phyloP scores from a whole-genome alignment of 2,329 filamentous ascomycete species.

The Cryphonectria parasitica region DNA sequence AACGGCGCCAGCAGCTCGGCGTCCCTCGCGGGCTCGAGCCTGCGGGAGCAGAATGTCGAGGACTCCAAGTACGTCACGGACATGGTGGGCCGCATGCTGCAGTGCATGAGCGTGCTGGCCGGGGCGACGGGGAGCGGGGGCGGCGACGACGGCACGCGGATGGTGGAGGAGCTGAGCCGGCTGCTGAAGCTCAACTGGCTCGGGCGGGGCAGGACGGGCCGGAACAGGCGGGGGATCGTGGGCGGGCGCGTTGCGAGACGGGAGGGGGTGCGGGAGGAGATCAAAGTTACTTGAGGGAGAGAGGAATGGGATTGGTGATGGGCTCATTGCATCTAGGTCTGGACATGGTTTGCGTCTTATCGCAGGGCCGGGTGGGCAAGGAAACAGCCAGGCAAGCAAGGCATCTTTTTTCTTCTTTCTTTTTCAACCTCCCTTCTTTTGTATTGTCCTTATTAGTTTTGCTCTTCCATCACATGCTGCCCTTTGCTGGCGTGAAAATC shows the following conservation, averaged over 20 bases:
- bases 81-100: slow-evolving; percentile 92
- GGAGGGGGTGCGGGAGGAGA: slow-evolving; percentile 18
- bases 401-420: not conserved
- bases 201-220: slow-evolving; percentile 82
- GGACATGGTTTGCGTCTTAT: not conserved
- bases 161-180: slow-evolving; percentile 81
- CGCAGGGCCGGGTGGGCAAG: no score
- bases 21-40: slow-evolving; percentile 37
- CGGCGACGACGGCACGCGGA: slow-evolving; percentile 73
- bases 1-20: slow-evolving; percentile 31
- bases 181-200: slow-evolving; percentile 97
- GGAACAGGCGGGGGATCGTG: slow-evolving; percentile 88
- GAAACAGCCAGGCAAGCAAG: not conserved
- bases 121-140: slow-evolving; percentile 57
- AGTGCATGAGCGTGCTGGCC: slow-evolving; percentile 91
- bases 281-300: not conserved
- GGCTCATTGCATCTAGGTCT: not conserved
- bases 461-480: not conserved
- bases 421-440: not conserved
- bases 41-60: slow-evolving; percentile 64
- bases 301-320: not conserved
- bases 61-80: slow-evolving; percentile 84
- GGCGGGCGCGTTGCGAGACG: slow-evolving; percentile 62
- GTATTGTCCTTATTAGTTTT: not conserved
- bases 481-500: not conserved